phyloP scores from a whole-genome alignment of 805 yeast species.

The Tetrapisispora phaffii region DNA sequence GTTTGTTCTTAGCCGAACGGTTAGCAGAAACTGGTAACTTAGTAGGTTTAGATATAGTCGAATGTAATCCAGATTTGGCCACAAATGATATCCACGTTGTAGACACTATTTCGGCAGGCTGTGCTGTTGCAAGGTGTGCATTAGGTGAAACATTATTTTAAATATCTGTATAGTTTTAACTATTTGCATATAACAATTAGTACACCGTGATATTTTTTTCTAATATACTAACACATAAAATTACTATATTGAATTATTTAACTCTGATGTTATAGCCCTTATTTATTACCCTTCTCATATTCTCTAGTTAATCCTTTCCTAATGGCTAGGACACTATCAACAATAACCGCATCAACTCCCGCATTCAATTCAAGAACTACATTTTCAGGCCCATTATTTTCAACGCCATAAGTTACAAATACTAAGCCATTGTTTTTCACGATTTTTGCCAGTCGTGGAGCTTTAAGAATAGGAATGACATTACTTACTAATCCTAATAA shows the following conservation, averaged over 20 bases:
- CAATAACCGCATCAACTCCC: slow-evolving; percentile 98
- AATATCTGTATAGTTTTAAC: neutral
- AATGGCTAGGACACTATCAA: slow-evolving; percentile 89
- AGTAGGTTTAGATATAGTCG: slow-evolving; percentile 84
- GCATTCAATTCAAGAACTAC: slow-evolving; percentile 81
- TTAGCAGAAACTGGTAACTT: slow-evolving; percentile 83
- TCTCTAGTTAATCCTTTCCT: slow-evolving; percentile 55
- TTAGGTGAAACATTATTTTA: slow-evolving; percentile 71
- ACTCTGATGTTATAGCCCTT: no score
- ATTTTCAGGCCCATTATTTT: slow-evolving; percentile 75
- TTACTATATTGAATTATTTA: no score
- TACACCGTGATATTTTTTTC: neutral
- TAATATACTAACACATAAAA: no score
- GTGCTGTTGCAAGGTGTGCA: slow-evolving; percentile 88
- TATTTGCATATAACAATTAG: neutral
- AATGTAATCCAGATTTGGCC: slow-evolving; percentile 84
- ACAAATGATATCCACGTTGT: slow-evolving; percentile 61
- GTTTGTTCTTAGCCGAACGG: slow-evolving; percentile 84
- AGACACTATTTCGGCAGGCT: slow-evolving; percentile 83
- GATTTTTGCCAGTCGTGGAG: slow-evolving; percentile 85
- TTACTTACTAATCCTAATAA: slow-evolving; percentile 86
- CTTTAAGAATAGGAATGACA: slow-evolving; percentile 72
- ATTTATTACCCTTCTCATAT: neutral
- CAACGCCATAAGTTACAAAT: slow-evolving; percentile 82
- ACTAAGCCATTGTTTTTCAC: slow-evolving; percentile 86